Base-by-base conservation (phyloP, 2,329 filamentous ascomycete genomes). In the Aspergillus quadricinctus region DNA sequence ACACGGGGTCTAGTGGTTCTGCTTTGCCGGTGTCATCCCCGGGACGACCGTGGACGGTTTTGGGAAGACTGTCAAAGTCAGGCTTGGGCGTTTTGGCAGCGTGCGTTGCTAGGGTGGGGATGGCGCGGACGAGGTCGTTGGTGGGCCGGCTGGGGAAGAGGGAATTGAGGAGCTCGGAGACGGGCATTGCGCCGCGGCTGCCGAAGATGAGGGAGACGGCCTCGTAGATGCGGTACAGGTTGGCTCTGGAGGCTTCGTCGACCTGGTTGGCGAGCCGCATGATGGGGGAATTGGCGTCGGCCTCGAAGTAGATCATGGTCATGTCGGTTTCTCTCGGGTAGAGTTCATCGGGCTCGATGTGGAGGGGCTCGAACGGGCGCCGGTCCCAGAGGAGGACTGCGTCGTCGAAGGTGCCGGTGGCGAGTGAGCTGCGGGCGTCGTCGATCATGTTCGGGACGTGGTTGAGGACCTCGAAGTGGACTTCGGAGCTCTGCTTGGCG, bases 351-450 rank as follows among this genome's bases (percentile, higher is more conserved):
- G 72, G 52, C 4, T 77, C 58, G 2, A 83, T 81, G 25, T 77
- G 71, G 17, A 96, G 77, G 0, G 90, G 88, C 65, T 96, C 90
- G 65, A 84, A 85, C 1, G 78, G 74, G 17, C 92, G 85, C 1
- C 82, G 80, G 70, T 96, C 90, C 84, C 87, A 92, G 27, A 78
- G 65, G 3, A 93, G 71, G 1, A 80, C 64, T 0, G 84, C 81
- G 1, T 70, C 80, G 76, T 50, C 74, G 69, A 64, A 81, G 77
- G 61, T 64, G 11, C 61, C 63, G 2, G 59, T 62, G 7, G 53
- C 49, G 17, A 57, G 48, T 23, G 61, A 54, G 17, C 81, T 61
- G 60, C 83, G 81, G 48, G 79, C 69, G 65, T 86, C 84, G 64
- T 89, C 85, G 29, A 77, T 49, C 74, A 64, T 29, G 74, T 23